phyloP scores from a whole-genome alignment of 257 asterid genomes.

The Schizonepeta tenuifolia region DNA sequence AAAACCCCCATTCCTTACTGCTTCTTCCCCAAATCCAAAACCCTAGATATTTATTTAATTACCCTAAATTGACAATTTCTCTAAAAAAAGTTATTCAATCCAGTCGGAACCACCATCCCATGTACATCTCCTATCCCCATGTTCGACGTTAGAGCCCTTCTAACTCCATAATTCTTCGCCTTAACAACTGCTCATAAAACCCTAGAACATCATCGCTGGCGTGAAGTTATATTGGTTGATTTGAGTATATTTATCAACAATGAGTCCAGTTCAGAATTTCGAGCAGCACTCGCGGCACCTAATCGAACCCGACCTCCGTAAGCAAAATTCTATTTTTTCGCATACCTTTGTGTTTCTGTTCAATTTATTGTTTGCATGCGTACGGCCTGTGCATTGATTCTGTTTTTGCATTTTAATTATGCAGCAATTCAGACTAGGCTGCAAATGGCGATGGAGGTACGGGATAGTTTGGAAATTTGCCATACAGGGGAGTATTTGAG shows the following conservation, averaged over 20 bases:
- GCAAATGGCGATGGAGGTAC: slow-evolving; percentile 97
- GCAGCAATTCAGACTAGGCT: slow-evolving; percentile 86
- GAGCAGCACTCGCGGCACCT: slow-evolving; percentile 92
- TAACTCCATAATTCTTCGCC: slow-evolving; percentile 3
- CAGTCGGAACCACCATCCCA: slow-evolving; percentile 11
- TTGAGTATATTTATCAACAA: slow-evolving; percentile 36
- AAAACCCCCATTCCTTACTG: slow-evolving; percentile 1
- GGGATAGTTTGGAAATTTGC: slow-evolving; percentile 98
- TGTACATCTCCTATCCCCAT: slow-evolving; percentile 12
- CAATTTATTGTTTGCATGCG: not conserved
- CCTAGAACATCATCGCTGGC: no score
- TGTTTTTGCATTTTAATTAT: slow-evolving; percentile 21
- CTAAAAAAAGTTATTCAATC: not conserved
- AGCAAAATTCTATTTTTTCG: not conserved
- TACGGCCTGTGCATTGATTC: slow-evolving; percentile 19
- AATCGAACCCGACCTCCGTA: slow-evolving; percentile 78
- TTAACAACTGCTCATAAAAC: slow-evolving; percentile 26
- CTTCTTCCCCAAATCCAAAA: slow-evolving; percentile 33
- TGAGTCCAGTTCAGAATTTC: slow-evolving; percentile 96
- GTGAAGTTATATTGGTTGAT: slow-evolving; percentile 17
- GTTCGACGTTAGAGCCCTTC: slow-evolving; percentile 3
- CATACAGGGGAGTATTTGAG: slow-evolving; percentile 99
- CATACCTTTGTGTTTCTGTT: not conserved
- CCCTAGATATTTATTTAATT: slow-evolving; percentile 41
- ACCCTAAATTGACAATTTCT: not conserved